Evolutionary conservation across 805 yeast genomes (phyloP), one percentile per base, ranked within the genome.

Genomic region (Ogataea populi-albae): DNA sequence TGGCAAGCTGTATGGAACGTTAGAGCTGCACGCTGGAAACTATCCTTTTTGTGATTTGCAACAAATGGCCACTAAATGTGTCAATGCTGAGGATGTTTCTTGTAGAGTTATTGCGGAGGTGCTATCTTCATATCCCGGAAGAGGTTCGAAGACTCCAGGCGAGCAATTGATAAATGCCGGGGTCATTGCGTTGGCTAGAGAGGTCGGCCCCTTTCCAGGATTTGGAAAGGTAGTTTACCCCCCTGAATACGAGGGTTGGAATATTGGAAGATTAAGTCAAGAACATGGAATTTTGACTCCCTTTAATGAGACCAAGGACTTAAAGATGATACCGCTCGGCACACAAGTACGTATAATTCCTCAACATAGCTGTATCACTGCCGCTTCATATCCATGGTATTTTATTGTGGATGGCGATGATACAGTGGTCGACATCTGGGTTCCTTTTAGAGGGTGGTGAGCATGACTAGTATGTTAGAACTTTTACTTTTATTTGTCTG

Each of bases 21-120:
- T 84, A 25, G 93, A 84, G 52, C 54, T 84, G 12, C 94, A 84
- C 54, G 89, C 91, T n/a, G 94, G 94, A 9, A 83, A 84, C 53
- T 84, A 80, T 51, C 71, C 81, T 3, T 71, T 79, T 51, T 77
- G 83, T 50, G 94, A 85, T 53, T 60, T 82, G 35, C 94, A 85
- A 54, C 93, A 85, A 54, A 68, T 78, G n/a, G 72, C 85, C 9
- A 85, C 93, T 0, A 75, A 75, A 0, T 75, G 82, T 45, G 66
- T 81, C 10, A 49, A 59, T 1, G 50, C 54, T 14, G 58, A 62
- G 1, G 62, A 69, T 27, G 66, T 81, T 24, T 70, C 87, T 0
- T 62, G 75, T 17, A 59, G 57, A 17, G 79, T 81, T 2, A 45
- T 79, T 16, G 80, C 82, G 0, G 77, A 78, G 21, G 80, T 81